These are phyloP conservation scores for Mycena vitilis DNA, from an alignment of 768 basidiomycete species.

Conservation along the genomic window DNA sequence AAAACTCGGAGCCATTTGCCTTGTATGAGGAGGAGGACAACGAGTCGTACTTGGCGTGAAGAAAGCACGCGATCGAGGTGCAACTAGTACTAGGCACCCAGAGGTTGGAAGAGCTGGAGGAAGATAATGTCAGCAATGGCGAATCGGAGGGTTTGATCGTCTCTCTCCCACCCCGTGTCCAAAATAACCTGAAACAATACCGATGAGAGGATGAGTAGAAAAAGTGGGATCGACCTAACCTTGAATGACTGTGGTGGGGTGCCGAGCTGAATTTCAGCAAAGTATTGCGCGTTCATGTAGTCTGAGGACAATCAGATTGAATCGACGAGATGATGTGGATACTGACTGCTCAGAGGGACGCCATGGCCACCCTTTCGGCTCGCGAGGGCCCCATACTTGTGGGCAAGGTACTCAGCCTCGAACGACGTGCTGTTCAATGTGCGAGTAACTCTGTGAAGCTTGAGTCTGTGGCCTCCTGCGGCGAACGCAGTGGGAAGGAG, in stretches of 20 bases:
- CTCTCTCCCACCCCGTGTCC: constrained; percentile 78
- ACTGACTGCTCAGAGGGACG: constrained; percentile 90
- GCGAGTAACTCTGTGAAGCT: too few species aligned
- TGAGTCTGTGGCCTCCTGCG: too few species aligned
- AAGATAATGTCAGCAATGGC: constrained; percentile 25
- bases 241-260: constrained; percentile 84
- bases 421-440: too few species aligned
- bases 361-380: constrained; percentile 75
- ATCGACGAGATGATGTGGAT: neutral
- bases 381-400: too few species aligned
- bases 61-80: constrained; percentile 92
- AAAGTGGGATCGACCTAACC: constrained; percentile 27
- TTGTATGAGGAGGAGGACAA: constrained; percentile 84
- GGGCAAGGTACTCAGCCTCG: too few species aligned
- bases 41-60: constrained; percentile 93
- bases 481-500: too few species aligned
- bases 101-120: constrained; percentile 84
- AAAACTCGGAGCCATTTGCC: constrained; percentile 88
- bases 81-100: constrained; percentile 91
- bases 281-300: constrained; percentile 99
- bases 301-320: constrained; percentile 59
- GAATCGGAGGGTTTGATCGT: neutral
- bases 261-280: constrained; percentile 86
- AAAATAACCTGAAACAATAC: constrained; percentile 96
- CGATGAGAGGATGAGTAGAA: constrained; percentile 72